phyloP scores from a whole-genome alignment of 2,329 filamentous ascomycete genomes.

The Colletotrichum musae region DNA sequence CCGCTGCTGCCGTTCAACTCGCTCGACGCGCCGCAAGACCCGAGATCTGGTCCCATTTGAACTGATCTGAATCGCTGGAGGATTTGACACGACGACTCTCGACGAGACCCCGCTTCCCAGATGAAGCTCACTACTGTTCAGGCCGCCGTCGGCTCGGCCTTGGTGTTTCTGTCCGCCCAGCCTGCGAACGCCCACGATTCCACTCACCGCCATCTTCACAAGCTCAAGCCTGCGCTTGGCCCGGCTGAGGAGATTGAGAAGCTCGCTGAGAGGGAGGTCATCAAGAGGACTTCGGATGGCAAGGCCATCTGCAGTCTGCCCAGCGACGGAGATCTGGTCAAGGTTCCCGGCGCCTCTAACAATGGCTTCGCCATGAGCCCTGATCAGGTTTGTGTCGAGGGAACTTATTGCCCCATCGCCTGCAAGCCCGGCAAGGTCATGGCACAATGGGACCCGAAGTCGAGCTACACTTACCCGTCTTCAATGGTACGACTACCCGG shows the following conservation, averaged over 20 bases:
- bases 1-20: constrained; percentile 18
- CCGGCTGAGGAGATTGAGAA: constrained; percentile 17
- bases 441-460: constrained; percentile 82
- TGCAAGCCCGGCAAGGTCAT: constrained; percentile 83
- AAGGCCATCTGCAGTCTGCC: constrained; percentile 73
- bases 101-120: constrained; percentile 43
- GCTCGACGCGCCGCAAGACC: constrained; percentile 31
- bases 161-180: constrained; percentile 61
- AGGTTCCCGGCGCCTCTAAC: constrained; percentile 74
- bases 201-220: constrained; percentile 55
- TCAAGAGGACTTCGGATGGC: constrained; percentile 48
- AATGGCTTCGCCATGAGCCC: constrained; percentile 86
- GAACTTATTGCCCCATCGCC: constrained; percentile 82
- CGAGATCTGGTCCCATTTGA: constrained; percentile 9
- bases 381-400: constrained; percentile 77
- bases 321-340: constrained; percentile 74
- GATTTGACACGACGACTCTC: constrained; percentile 36
- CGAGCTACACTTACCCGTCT: constrained; percentile 77
- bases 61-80: constrained; percentile 4
- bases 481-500: constrained; percentile 72
- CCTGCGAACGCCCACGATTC: constrained; percentile 55
- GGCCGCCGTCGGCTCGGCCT: constrained; percentile 64
- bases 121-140: constrained; percentile 70
- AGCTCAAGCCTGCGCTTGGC: constrained; percentile 16
- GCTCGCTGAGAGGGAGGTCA: constrained; percentile 40